These are phyloP conservation scores for Glomus cerebriforme DNA, from an alignment of 192 early-diverging fungal genomes.

Conservation along the genomic window DNA sequence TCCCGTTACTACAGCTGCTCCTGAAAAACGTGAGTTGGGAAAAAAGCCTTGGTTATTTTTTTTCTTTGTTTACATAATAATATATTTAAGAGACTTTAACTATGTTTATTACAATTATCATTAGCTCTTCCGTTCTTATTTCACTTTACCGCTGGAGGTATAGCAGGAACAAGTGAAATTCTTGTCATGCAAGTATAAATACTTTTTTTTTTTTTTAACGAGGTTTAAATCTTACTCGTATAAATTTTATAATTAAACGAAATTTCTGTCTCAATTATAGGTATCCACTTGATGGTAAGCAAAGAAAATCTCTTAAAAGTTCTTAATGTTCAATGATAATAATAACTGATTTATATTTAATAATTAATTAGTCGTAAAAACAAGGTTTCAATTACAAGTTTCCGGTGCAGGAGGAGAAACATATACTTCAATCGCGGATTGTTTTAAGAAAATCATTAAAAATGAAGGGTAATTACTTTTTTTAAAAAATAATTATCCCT, in stretches of 20 bases:
- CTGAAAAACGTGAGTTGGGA: background rate
- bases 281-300: constrained; percentile 19
- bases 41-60: too few species aligned
- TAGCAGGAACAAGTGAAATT: constrained; percentile 91
- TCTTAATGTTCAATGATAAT: background rate
- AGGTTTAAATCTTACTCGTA: background rate
- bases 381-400: constrained; percentile 96
- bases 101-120: background rate
- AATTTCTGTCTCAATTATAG: constrained; percentile 2
- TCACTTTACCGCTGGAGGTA: constrained; percentile 76
- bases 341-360: background rate
- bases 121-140: constrained; percentile 75
- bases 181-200: constrained; percentile 83
- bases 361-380: constrained; percentile 77
- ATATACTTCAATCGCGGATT: constrained; percentile 86
- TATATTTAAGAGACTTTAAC: background rate
- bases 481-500: background rate
- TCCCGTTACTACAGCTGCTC: background rate
- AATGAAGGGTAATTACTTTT: constrained; percentile 68
- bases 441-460: constrained; percentile 91
- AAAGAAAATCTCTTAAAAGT: too few species aligned
- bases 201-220: constrained; percentile 4
- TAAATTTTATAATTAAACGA: background rate
- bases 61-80: background rate
- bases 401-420: constrained; percentile 71